Evolutionary conservation across 2,329 filamentous ascomycete species (phyloP), one percentile per base, ranked within the genome.

Genomic region (Westerdykella aurantiaca): DNA sequence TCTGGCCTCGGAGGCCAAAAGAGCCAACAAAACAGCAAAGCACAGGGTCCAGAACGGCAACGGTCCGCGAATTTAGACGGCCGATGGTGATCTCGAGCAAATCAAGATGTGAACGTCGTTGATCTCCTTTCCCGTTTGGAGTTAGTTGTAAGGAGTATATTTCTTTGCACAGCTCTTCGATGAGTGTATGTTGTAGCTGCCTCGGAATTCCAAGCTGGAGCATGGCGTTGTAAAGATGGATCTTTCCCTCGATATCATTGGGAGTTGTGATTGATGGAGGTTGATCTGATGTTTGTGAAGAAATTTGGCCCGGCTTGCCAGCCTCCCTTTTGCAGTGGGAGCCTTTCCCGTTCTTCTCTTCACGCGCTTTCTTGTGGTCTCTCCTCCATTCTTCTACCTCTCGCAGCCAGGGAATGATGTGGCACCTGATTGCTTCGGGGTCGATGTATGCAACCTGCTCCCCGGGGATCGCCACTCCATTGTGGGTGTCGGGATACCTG

Each of bases 221-320:
- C 48, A 51, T 53, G 9, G 45, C 46, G 35, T 54, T 55, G 41
- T 58, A 58, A 1, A 57, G 43, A 21, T 58, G 49, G 1, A 57
- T 57, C 25, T 51, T 57, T 1, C 46, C 45, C 2, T 45, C 29
- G 7, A 56, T 47, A 13, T 10, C 29, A 1, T 25, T n/a, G 4
- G 55, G 55, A 31, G 52, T 43, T 7, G 52, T 43, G 4, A 50
- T 6, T n/a, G 25, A 9, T n/a, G 18, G 13, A 14, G n/a, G 22
- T 3, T 21, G 6, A 34, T 13, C 39, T 46, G 40, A 11, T 21
- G 41, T n/a, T n/a, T n/a, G n/a, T n/a, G n/a, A n/a, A n/a, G n/a
- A n/a, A n/a, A 21, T n/a, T 14, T 38, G 29, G 31, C 13, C 5
- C 37, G 12, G 17, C 13, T 10, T 34, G 21, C 6, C 33, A 12